Conservation (phyloP, 208 protist species). For the Leishmania mexicana region DNA sequence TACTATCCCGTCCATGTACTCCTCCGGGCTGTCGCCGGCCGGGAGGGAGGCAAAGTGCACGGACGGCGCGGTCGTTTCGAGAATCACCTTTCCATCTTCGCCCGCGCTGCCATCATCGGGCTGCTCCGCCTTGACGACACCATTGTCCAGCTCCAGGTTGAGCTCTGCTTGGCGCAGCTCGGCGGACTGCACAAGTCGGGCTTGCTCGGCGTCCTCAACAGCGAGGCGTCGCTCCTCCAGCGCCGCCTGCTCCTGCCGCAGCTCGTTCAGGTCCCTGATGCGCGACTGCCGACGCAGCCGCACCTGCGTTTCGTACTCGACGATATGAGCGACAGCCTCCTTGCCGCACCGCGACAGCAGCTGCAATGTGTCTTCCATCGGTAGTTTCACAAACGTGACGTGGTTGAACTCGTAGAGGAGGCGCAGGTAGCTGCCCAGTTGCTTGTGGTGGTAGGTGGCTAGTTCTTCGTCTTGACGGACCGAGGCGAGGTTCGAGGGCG, state of each 20-base stretch:
- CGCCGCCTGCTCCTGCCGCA: slow-evolving; percentile 40
- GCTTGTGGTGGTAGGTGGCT: slow-evolving; percentile 69
- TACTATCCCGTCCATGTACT: slow-evolving; percentile 14
- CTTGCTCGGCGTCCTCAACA: slow-evolving; percentile 43
- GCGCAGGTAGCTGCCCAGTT: slow-evolving; percentile 73
- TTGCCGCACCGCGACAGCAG: slow-evolving; percentile 77
- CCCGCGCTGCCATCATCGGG: not conserved
- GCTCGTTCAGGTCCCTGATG: slow-evolving; percentile 45
- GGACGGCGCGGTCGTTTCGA: not conserved
- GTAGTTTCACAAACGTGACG: slow-evolving; percentile 81
- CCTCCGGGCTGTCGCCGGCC: not conserved
- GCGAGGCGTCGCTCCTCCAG: slow-evolving; percentile 40
- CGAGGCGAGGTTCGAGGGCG: not conserved
- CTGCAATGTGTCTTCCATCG: slow-evolving; percentile 80
- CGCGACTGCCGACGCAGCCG: slow-evolving; percentile 51
- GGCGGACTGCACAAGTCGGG: slow-evolving; percentile 23
- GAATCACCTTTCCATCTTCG: not conserved
- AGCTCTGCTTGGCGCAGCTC: slow-evolving; percentile 34
- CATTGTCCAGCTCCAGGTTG: slow-evolving; percentile 13
- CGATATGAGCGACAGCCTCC: slow-evolving; percentile 66
- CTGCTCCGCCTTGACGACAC: not conserved
- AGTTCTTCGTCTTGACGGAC: slow-evolving; percentile 27
- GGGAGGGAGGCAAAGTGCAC: slow-evolving; percentile 10
- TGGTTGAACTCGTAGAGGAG: slow-evolving; percentile 92
- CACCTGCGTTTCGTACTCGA: slow-evolving; percentile 78